Evolutionary conservation across 2,329 filamentous ascomycete species (phyloP).

Genomic region (Bipolaris bicolor): DNA sequence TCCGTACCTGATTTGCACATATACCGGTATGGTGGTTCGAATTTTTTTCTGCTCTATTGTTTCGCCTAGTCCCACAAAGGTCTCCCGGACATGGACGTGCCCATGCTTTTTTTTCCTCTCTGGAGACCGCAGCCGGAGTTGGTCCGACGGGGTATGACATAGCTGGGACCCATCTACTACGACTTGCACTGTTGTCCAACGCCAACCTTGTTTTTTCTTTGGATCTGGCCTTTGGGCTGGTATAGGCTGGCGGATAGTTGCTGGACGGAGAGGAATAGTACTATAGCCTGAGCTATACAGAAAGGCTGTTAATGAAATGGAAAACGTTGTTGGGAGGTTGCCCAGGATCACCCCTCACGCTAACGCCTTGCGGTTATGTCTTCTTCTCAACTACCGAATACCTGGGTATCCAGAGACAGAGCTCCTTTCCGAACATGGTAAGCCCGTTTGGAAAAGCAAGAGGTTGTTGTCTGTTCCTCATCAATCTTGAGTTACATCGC

Average conservation of each 20-base stretch:
- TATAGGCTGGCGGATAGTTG: neutral
- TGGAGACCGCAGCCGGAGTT: neutral
- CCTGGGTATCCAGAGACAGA: no score
- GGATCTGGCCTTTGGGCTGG: slow-evolving; percentile 18
- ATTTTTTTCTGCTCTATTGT: neutral
- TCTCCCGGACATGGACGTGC: neutral
- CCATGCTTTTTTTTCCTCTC: neutral
- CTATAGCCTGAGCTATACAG: neutral
- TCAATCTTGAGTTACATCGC: no score
- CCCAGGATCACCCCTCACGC: neutral
- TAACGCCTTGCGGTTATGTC: neutral
- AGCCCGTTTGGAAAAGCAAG: no score
- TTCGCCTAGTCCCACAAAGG: neutral
- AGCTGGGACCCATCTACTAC: slow-evolving; percentile 24
- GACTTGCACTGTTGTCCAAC: slow-evolving; percentile 27
- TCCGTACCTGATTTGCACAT: neutral
- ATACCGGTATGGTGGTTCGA: neutral
- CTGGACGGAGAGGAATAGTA: neutral
- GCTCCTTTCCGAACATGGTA: no score
- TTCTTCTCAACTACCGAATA: neutral
- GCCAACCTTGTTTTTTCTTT: slow-evolving; percentile 22
- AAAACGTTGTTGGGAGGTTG: neutral
- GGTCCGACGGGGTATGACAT: neutral
- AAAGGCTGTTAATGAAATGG: neutral
- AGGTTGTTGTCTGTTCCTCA: no score